phyloP scores from a whole-genome alignment of 805 yeast species.

The Wickerhamiella shivajii region DNA sequence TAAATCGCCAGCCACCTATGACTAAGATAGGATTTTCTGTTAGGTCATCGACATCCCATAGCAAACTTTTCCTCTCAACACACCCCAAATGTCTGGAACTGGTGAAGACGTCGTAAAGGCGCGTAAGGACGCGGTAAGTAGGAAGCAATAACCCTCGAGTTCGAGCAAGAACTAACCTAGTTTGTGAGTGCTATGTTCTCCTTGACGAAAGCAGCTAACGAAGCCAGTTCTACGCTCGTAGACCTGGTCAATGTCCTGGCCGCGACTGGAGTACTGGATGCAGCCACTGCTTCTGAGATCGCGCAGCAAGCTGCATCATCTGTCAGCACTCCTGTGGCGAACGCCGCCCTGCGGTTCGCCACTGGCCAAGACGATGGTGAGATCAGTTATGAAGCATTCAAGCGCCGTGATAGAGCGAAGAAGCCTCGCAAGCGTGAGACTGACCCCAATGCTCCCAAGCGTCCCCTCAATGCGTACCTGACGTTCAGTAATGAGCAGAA shows the following conservation, averaged over 20 bases:
- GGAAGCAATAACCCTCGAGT: background rate
- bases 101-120: slow-evolving; percentile 15
- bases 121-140: slow-evolving; percentile 26
- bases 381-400: too few species aligned
- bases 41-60: too few species aligned
- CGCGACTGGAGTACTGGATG: slow-evolving; percentile 32
- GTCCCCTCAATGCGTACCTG: slow-evolving; percentile 80
- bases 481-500: slow-evolving; percentile 62
- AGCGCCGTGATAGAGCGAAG: too few species aligned
- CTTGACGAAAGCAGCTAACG: slow-evolving; percentile 73
- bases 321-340: too few species aligned
- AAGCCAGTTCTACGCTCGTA: slow-evolving; percentile 67
- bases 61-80: too few species aligned
- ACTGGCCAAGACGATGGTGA: too few species aligned
- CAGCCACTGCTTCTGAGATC: slow-evolving; percentile 30
- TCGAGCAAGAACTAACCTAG: slow-evolving; percentile 18
- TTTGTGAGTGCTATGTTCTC: slow-evolving; percentile 69
- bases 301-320: slow-evolving; percentile 14
- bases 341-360: too few species aligned
- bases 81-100: too few species aligned
- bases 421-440: slow-evolving; percentile 38
- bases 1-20: too few species aligned
- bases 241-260: slow-evolving; percentile 49
- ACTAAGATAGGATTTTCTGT: too few species aligned
- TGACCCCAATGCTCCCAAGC: slow-evolving; percentile 93